phyloP scores from a whole-genome alignment of 805 yeast genomes.

The Yamadazyma takamatsuzukensis region DNA sequence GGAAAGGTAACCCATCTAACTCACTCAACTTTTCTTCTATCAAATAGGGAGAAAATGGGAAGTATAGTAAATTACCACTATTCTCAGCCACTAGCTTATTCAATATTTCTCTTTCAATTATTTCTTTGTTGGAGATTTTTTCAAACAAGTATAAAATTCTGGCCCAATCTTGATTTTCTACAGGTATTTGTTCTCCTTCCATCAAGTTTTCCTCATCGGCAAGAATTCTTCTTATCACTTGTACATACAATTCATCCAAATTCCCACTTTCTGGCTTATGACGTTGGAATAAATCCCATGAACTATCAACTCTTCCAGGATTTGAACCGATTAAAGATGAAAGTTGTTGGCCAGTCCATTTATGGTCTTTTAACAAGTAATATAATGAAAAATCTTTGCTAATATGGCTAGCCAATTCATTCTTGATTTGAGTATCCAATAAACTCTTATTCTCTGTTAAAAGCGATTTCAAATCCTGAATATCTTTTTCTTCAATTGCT shows the following conservation, averaged over 20 bases:
- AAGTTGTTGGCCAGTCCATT: constrained; percentile 13
- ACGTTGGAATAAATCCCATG: constrained; percentile 44
- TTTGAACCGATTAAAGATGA: constrained; percentile 34
- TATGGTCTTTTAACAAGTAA: constrained; percentile 17
- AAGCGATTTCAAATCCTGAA: constrained; percentile 12
- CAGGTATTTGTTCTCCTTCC: too few species aligned
- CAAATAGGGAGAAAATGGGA: constrained; percentile 6
- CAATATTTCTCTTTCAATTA: constrained; percentile 3
- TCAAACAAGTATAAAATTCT: constrained; percentile 8
- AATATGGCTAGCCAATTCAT: constrained; percentile 17
- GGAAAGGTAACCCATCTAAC: constrained; percentile 15
- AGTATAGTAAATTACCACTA: constrained; percentile 3
- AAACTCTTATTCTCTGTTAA: constrained; percentile 9
- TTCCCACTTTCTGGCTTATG: constrained; percentile 16
- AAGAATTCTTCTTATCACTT: constrained; percentile 33
- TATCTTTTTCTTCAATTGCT: constrained; percentile 8
- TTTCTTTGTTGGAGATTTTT: neutral
- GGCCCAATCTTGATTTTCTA: constrained; percentile 13
- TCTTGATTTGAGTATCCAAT: constrained; percentile 9
- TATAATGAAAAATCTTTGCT: constrained; percentile 25
- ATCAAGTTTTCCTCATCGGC: constrained; percentile 30
- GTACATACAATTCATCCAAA: constrained; percentile 18
- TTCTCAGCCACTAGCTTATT: constrained; percentile 4
- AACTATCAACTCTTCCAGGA: constrained; percentile 51
- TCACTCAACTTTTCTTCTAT: constrained; percentile 11